Base-by-base conservation (phyloP, 2,329 filamentous ascomycete genomes). In the Aspergillus piperis region DNA sequence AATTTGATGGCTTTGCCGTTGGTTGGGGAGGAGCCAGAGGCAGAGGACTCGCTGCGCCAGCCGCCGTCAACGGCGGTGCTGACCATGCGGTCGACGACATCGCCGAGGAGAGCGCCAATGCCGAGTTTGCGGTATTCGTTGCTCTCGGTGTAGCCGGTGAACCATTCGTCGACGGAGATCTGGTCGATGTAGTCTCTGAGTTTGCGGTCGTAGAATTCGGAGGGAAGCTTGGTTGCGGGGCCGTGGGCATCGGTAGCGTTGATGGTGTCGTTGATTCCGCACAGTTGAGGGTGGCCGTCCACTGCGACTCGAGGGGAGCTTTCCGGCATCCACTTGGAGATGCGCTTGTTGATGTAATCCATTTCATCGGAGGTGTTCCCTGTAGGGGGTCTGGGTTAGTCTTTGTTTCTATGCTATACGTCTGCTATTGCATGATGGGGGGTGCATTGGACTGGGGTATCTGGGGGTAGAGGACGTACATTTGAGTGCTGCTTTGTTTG, bases 111-210 rank as follows among this genome's bases (percentile, higher is more conserved):
- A 10, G 84, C 86, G 27, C 95, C 95, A 63, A 97, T 95, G 3
- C 94, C 95, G 2, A 98, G 82, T 65, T 84, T 86, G n/a, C 94
- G 89, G 77, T 96, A 98, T 76, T 98, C 95, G 44, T 80, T 79
- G 62, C 87, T 92, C 76, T 97, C 93, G 59, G 83, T 83, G 74
- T 96, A 98, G 2, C 95, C 94, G 19, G 85, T 81, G 74, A 90
- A 98, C 95, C 95, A 98, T 78, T 98, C 95, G 70, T 99, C 93
- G 0, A 93, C 88, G 27, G 85, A 87, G 60, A 97, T 87, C 38
- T 82, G 81, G 59, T 90, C 86, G 59, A 95, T 86, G 62, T 92
- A 89, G 3, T 82, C 81, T 53, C 86, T 83, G 3, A 84, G 86
- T 70, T 88, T 89, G 17, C 83, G 73, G 71, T 97, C 92, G 76